These are phyloP conservation scores for Phanerochaete carnosa DNA, from an alignment of 768 basidiomycete species.

Conservation along the genomic window DNA sequence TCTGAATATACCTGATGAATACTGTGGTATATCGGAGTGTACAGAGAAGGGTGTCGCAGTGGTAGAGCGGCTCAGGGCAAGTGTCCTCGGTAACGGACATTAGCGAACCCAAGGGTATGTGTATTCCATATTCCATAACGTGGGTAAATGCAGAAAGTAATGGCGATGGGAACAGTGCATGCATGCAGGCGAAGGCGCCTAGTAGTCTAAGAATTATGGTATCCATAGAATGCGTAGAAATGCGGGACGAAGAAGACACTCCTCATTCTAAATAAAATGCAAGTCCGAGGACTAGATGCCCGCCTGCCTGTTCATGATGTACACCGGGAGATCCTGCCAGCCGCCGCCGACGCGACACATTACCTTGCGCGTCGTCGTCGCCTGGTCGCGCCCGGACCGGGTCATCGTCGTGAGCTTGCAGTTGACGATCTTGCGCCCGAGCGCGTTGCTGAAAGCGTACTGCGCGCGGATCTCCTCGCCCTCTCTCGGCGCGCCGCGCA, in stretches of 20 bases:
- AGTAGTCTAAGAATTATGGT: background rate
- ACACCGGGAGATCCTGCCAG: conserved; percentile 15
- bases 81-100: no score
- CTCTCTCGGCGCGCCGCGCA: conserved; percentile 60
- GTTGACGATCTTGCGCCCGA: conserved; percentile 72
- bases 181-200: background rate
- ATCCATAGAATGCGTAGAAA: background rate
- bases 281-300: conserved; percentile 5
- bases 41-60: no score
- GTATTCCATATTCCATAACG: conserved; percentile 2
- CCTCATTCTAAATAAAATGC: background rate
- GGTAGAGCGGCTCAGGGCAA: no score
- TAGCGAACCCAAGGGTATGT: background rate
- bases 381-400: conserved; percentile 43
- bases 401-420: conserved; percentile 79
- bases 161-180: background rate
- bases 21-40: no score
- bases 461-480: conserved; percentile 82
- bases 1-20: no score
- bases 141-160: background rate
- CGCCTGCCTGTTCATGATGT: conserved; percentile 13
- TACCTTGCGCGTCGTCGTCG: conserved; percentile 66
- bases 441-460: conserved; percentile 74
- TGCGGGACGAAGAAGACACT: background rate
- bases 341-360: conserved; percentile 88